phyloP scores from a whole-genome alignment of 495 filamentous ascomycete genomes.

The Aspergillus bertholletiae region DNA sequence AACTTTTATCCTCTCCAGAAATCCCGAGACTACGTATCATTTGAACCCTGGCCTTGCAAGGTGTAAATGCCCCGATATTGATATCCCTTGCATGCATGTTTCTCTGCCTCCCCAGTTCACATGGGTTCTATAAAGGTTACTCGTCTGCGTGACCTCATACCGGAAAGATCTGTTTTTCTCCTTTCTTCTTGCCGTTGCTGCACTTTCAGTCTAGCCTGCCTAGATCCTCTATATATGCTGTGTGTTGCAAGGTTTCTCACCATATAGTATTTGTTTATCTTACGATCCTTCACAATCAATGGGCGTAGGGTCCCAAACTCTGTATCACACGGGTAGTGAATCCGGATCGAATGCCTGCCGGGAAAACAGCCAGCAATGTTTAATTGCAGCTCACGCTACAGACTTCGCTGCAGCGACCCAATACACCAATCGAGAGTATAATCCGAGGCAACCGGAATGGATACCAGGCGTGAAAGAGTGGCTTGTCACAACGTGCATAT shows the following conservation, averaged over 20 bases:
- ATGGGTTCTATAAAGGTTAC: not conserved
- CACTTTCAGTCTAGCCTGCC: not conserved
- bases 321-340: constrained; percentile 24
- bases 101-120: not conserved
- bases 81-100: not conserved
- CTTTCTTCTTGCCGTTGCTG: not conserved
- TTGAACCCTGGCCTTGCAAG: not conserved
- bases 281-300: constrained; percentile 2
- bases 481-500: constrained; percentile 31
- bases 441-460: constrained; percentile 18
- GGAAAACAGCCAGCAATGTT: constrained; percentile 3
- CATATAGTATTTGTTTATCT: not conserved
- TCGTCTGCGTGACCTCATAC: not conserved
- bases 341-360: constrained; percentile 9
- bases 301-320: constrained; percentile 12
- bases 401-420: constrained; percentile 1
- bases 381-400: constrained; percentile 3
- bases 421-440: constrained; percentile 1
- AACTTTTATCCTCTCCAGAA: not conserved
- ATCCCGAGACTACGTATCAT: not conserved
- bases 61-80: not conserved
- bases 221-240: not conserved
- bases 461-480: constrained; percentile 26
- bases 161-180: not conserved
- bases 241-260: not conserved